Evolutionary conservation across 805 yeast genomes (phyloP).

Genomic region (Tetrapisispora fleetii): DNA sequence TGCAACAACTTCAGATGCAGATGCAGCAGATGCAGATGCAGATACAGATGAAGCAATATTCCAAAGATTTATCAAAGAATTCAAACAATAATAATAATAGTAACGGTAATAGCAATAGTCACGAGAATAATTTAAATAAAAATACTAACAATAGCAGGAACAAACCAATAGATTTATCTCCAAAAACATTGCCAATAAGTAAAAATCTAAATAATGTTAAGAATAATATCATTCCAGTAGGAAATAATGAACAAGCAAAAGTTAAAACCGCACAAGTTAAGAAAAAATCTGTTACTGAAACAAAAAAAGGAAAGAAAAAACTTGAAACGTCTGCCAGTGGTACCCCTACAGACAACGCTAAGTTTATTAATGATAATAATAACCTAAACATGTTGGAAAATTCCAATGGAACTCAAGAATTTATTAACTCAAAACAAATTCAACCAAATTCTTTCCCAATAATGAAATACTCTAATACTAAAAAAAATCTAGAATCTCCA

Average conservation of each 20-base stretch:
- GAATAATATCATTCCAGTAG: not conserved
- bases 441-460: not conserved
- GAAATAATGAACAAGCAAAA: not conserved
- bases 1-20: conserved; percentile 3
- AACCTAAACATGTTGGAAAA: not conserved
- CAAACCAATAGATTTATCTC: not conserved
- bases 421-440: not conserved
- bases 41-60: conserved; percentile 3
- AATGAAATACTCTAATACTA: not conserved
- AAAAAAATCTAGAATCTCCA: not conserved
- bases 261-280: not conserved
- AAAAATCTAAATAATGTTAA: not conserved
- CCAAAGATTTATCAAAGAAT: not conserved
- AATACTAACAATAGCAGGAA: conserved; percentile 3
- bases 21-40: conserved; percentile 3
- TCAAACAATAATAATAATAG: not conserved
- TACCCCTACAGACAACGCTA: not conserved
- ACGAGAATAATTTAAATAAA: conserved; percentile 6
- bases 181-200: not conserved
- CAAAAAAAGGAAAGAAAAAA: not conserved
- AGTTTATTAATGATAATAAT: conserved; percentile 1
- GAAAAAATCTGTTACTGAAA: not conserved
- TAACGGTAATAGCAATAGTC: not conserved
- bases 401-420: not conserved
- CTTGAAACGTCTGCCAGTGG: not conserved